These are phyloP conservation scores for Russula sp. DNA, from an alignment of 768 basidiomycete species.

Conservation along the genomic window DNA sequence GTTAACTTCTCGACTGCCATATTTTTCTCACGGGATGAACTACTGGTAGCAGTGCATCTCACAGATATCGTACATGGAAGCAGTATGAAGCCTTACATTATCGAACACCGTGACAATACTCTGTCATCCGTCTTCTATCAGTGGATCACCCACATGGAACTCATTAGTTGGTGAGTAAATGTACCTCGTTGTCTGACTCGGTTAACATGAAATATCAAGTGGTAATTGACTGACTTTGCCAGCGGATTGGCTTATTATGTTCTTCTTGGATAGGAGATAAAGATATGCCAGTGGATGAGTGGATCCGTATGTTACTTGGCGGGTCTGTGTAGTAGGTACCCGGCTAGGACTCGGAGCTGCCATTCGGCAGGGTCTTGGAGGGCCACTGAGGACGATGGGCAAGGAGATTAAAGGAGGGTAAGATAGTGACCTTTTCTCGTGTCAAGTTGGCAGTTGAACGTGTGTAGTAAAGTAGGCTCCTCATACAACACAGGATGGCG, in stretches of 20 bases:
- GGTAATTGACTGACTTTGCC: conserved; percentile 80
- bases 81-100: too few relatives aligned
- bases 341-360: conserved; percentile 80
- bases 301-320: too few relatives aligned
- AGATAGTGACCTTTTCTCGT: not conserved
- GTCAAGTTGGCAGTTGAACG: not conserved
- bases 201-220: conserved; percentile 46
- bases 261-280: conserved; percentile 87
- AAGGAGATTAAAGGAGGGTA: conserved; percentile 75
- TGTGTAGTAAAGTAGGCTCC: too few relatives aligned
- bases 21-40: too few relatives aligned
- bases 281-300: conserved; percentile 51
- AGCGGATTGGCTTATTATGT: conserved; percentile 80
- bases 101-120: too few relatives aligned
- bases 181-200: not conserved
- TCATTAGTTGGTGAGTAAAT: not conserved
- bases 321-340: conserved; percentile 53
- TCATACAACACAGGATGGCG: not conserved
- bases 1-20: too few relatives aligned
- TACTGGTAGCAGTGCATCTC: too few relatives aligned
- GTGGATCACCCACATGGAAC: too few relatives aligned
- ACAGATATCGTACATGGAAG: too few relatives aligned
- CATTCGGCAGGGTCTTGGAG: conserved; percentile 67
- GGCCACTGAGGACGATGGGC: conserved; percentile 59
- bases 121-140: too few relatives aligned